Conservation (phyloP, 176 grass and related monocot genomes). For the Eragrostis curvula region DNA sequence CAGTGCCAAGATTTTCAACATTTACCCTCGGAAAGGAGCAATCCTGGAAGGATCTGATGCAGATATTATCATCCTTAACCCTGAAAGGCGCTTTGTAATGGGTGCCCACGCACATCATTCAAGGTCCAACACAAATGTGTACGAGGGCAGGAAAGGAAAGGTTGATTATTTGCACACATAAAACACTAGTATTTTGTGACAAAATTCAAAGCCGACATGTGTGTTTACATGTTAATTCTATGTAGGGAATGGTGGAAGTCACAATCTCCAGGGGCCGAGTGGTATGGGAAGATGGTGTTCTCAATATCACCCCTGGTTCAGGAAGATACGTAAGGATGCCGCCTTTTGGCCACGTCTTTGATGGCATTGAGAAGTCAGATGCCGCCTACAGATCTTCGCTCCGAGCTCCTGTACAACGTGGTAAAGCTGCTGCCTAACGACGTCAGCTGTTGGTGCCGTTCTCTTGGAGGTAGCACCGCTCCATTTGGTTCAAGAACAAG, state of each 20-base stretch:
- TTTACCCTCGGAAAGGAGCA: conserved; percentile 90
- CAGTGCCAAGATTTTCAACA: conserved; percentile 95
- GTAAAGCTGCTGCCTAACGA: conserved; percentile 43
- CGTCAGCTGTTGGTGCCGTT: conserved; percentile 12
- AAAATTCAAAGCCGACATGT: conserved; percentile 8
- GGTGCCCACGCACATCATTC: conserved; percentile 74
- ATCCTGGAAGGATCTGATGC: conserved; percentile 93
- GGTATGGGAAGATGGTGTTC: conserved; percentile 76
- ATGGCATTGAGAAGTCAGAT: conserved; percentile 80
- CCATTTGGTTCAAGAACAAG: conserved; percentile 26
- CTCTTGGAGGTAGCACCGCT: not conserved
- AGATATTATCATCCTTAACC: conserved; percentile 89
- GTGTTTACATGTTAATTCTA: not conserved
- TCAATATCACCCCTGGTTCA: conserved; percentile 69
- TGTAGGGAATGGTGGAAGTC: conserved; percentile 88
- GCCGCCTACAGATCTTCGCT: conserved; percentile 72
- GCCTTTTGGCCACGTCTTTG: conserved; percentile 83
- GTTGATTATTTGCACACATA: conserved; percentile 26
- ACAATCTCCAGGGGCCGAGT: conserved; percentile 85
- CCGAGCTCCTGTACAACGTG: conserved; percentile 66
- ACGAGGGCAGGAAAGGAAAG: conserved; percentile 84
- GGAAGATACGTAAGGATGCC: conserved; percentile 73
- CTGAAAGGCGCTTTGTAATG: conserved; percentile 70
- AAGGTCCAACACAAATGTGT: conserved; percentile 84
- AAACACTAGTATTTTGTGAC: not conserved